Evolutionary conservation across 2,329 filamentous ascomycete genomes (phyloP).

Genomic region (Alternaria solani): DNA sequence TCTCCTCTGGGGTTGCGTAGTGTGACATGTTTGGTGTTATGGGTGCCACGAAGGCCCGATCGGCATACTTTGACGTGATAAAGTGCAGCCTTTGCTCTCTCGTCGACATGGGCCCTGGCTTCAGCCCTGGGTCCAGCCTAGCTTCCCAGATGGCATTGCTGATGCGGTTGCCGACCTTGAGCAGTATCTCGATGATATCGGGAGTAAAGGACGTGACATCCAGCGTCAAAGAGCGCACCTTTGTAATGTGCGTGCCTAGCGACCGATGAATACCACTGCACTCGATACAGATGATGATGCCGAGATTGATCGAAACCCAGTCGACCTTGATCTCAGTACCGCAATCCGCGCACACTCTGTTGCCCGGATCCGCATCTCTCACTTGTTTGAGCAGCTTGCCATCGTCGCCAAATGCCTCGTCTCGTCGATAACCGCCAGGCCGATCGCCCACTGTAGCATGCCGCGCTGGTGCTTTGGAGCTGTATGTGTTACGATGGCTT

Average conservation of each 20-base stretch:
- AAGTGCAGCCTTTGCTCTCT: constrained; percentile 92
- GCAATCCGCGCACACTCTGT: constrained; percentile 93
- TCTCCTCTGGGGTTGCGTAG: constrained; percentile 83
- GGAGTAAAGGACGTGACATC: constrained; percentile 96
- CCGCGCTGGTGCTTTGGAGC: constrained; percentile 72
- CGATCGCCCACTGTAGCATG: constrained; percentile 92
- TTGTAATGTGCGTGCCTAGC: constrained; percentile 95
- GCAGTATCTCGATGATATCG: constrained; percentile 92
- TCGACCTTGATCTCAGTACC: constrained; percentile 91
- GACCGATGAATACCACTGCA: constrained; percentile 98
- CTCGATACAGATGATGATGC: constrained; percentile 95
- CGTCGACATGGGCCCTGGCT: constrained; percentile 78
- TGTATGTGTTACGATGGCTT: constrained; percentile 60
- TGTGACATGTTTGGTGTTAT: constrained; percentile 78
- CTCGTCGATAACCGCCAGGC: constrained; percentile 72
- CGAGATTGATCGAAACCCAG: constrained; percentile 98
- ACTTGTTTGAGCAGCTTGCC: constrained; percentile 87
- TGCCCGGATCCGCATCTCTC: constrained; percentile 89
- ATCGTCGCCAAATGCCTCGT: constrained; percentile 79
- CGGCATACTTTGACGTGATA: constrained; percentile 94
- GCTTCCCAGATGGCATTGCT: constrained; percentile 98
- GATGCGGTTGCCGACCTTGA: constrained; percentile 90
- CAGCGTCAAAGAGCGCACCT: constrained; percentile 91
- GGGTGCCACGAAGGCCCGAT: constrained; percentile 80
- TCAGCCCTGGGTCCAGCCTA: constrained; percentile 74